These are phyloP conservation scores for Echeveria elegans DNA, from an alignment of 164 flowering plant genomes.

Conservation along the genomic window DNA sequence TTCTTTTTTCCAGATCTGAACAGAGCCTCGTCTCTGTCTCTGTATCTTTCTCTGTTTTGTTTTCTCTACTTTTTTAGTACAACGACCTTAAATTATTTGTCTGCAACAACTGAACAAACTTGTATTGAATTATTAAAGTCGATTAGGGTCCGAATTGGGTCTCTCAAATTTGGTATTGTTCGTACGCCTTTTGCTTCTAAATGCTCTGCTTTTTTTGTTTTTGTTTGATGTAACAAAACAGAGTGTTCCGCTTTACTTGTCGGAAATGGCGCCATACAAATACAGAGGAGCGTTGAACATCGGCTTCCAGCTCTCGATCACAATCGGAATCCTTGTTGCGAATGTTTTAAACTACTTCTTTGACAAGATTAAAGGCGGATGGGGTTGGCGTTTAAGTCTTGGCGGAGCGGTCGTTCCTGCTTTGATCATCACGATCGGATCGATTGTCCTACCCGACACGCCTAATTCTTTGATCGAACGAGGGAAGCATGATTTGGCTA, in stretches of 20 bases:
- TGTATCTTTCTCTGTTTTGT: neutral
- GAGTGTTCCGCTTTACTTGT: constrained; percentile 73
- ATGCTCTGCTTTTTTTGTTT: constrained; percentile 1
- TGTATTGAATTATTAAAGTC: neutral
- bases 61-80: too few species aligned
- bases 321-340: constrained; percentile 63
- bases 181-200: too few species aligned
- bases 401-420: constrained; percentile 72
- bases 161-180: neutral
- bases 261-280: constrained; percentile 81
- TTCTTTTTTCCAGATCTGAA: neutral
- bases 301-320: constrained; percentile 67
- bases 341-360: constrained; percentile 59
- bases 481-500: constrained; percentile 35
- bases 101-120: too few species aligned
- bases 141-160: neutral
- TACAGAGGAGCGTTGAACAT: constrained; percentile 70
- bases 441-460: constrained; percentile 67
- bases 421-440: constrained; percentile 48
- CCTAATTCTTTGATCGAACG: constrained; percentile 81
- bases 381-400: constrained; percentile 73
- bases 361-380: constrained; percentile 50
- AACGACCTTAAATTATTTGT: too few species aligned
- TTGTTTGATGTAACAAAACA: constrained; percentile 13
- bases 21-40: neutral